Conservation (phyloP, 495 filamentous ascomycete species). For the Durotheca rogersii region DNA sequence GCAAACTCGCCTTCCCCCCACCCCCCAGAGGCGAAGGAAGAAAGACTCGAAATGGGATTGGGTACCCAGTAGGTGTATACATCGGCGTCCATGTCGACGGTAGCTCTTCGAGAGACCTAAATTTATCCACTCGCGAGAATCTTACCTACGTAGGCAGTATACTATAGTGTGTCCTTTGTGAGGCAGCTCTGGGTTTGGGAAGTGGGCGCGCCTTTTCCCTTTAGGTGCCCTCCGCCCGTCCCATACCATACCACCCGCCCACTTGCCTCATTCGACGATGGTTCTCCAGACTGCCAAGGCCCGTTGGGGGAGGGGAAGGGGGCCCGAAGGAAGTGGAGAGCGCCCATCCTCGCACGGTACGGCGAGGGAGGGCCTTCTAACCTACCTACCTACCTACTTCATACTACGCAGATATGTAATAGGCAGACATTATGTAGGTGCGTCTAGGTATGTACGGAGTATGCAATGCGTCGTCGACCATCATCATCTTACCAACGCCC, state of each 20-base stretch:
- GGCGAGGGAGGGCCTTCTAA: neutral
- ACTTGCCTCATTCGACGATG: conserved; percentile 1
- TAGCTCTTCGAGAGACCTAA: neutral
- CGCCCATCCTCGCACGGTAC: conserved; percentile 1
- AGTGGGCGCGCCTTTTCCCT: too few relatives aligned
- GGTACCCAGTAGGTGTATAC: neutral
- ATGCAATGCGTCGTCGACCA: too few relatives aligned
- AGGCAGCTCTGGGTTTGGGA: too few relatives aligned
- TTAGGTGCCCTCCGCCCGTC: neutral
- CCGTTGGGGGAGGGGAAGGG: too few relatives aligned
- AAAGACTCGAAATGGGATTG: neutral
- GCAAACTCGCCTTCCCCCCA: neutral
- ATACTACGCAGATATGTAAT: too few relatives aligned
- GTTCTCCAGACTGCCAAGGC: conserved; percentile 1
- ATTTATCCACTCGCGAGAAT: neutral
- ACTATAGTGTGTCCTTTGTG: too few relatives aligned
- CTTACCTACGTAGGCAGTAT: neutral
- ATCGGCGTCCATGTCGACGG: too few relatives aligned
- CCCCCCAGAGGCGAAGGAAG: neutral
- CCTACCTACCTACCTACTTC: too few relatives aligned
- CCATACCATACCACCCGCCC: neutral
- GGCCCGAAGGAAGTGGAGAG: too few relatives aligned
- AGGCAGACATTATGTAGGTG: too few relatives aligned
- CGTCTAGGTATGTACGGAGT: too few relatives aligned
- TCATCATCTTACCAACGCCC: too few relatives aligned